Evolutionary conservation across 495 filamentous ascomycete genomes (phyloP).

Genomic region (Neurospora terricola): DNA sequence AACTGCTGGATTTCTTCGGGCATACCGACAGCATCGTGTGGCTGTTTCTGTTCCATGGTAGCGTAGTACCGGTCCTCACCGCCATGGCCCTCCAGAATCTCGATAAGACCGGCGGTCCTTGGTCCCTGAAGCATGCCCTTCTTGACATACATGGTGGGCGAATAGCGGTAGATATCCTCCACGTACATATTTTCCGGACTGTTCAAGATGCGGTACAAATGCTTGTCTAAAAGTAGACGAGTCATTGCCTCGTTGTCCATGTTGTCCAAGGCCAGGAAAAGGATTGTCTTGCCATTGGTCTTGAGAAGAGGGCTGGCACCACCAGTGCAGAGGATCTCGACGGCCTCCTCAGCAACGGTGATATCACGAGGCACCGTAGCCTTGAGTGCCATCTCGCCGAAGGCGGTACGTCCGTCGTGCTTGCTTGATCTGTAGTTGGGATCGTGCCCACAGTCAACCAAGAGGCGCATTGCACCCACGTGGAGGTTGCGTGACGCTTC

Average conservation of each 20-base stretch:
- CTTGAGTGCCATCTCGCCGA: conserved; percentile 33
- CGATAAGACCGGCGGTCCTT: conserved; percentile 5
- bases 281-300: conserved; percentile 28
- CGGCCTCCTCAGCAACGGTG: conserved; percentile 19
- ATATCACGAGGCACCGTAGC: conserved; percentile 20
- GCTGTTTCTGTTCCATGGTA: conserved; percentile 25
- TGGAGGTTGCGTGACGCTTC: conserved; percentile 32
- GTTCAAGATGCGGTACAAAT: conserved; percentile 29
- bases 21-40: conserved; percentile 27
- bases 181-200: conserved; percentile 31
- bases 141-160: conserved; percentile 32
- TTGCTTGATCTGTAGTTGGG: conserved; percentile 30
- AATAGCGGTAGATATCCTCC: conserved; percentile 28
- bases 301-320: conserved; percentile 28
- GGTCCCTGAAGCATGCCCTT: conserved; percentile 25
- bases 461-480: conserved; percentile 23
- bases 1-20: conserved; percentile 27
- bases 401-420: conserved; percentile 31
- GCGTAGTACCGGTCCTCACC: conserved; percentile 32
- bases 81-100: conserved; percentile 26
- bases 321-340: conserved; percentile 27
- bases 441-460: conserved; percentile 31
- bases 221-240: conserved; percentile 20
- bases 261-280: conserved; percentile 34
- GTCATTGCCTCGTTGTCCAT: conserved; percentile 27